Percentiles rank a stretch among this genome's conserved stretches.
These are phyloP conservation scores for Wakefieldia striispora DNA, from an alignment of 768 basidiomycete genomes.

Conservation along the genomic window DNA sequence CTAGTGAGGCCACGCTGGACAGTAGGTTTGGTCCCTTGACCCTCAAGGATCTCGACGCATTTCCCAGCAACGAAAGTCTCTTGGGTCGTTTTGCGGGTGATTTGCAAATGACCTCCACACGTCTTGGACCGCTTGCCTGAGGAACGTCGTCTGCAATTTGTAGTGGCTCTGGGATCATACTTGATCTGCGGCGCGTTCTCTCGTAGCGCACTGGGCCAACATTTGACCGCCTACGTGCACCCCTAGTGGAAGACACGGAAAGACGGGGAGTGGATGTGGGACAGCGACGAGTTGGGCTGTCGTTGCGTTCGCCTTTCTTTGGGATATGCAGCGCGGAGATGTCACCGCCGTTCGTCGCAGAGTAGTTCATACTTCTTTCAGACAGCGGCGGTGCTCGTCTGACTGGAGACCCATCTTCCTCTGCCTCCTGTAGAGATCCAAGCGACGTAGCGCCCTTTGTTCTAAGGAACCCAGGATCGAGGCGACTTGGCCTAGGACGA, in stretches of 20 bases:
- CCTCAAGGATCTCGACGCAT: conserved; percentile 35
- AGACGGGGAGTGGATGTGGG: conserved; percentile 44
- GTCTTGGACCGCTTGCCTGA: conserved; percentile 35
- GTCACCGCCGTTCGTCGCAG: conserved; percentile 26
- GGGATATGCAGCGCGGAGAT: conserved; percentile 25
- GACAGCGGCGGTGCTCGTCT: conserved; percentile 44
- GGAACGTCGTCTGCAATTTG: conserved; percentile 39
- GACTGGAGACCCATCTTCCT: conserved; percentile 50
- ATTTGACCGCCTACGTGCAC: conserved; percentile 61
- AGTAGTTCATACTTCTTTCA: conserved; percentile 66
- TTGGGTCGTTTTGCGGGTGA: conserved; percentile 63
- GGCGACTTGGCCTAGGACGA: conserved; percentile 61
- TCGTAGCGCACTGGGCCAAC: conserved; percentile 75
- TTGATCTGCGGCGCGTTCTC: conserved; percentile 72
- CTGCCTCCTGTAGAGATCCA: conserved; percentile 68
- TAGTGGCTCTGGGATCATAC: conserved; percentile 72
- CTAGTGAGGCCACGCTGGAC: conserved; percentile 29
- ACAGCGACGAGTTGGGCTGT: conserved; percentile 50
- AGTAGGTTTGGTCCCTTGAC: conserved; percentile 32
- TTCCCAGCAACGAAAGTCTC: conserved; percentile 52
- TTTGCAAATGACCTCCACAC: conserved; percentile 39
- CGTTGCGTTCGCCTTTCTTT: conserved; percentile 35
- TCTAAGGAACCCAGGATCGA: conserved; percentile 68
- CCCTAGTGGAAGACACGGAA: conserved; percentile 35
- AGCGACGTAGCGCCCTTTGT: conserved; percentile 48